phyloP scores from a whole-genome alignment of 1,284 basidiomycete genomes.

The Cerrena zonata region DNA sequence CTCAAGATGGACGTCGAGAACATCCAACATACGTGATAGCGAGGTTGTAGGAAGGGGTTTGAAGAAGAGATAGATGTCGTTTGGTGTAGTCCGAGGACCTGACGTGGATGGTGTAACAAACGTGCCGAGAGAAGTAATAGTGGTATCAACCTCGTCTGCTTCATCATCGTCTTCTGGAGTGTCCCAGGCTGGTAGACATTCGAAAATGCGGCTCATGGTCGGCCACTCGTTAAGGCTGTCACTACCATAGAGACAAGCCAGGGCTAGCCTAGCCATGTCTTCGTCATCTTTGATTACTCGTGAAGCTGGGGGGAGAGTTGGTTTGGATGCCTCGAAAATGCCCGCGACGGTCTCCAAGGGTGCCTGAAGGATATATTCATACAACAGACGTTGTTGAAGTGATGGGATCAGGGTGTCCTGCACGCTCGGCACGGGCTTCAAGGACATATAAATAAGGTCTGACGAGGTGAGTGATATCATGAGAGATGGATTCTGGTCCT shows the following conservation, averaged over 20 bases:
- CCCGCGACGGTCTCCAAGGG: slow-evolving; percentile 65
- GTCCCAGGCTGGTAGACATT: slow-evolving; percentile 89
- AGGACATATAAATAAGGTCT: slow-evolving; percentile 88
- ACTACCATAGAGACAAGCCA: slow-evolving; percentile 85
- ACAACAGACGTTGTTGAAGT: slow-evolving; percentile 59
- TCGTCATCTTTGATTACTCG: slow-evolving; percentile 78
- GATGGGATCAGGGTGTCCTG: slow-evolving; percentile 60
- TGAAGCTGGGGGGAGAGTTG: slow-evolving; percentile 64
- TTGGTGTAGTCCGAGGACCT: slow-evolving; percentile 50
- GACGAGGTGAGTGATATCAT: slow-evolving; percentile 71
- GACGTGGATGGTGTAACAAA: slow-evolving; percentile 73
- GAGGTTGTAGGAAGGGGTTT: slow-evolving; percentile 66
- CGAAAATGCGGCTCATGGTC: slow-evolving; percentile 85
- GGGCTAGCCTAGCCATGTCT: slow-evolving; percentile 77
- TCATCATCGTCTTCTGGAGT: slow-evolving; percentile 54
- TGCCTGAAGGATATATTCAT: slow-evolving; percentile 70
- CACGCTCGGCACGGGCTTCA: slow-evolving; percentile 77
- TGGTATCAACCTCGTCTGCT: slow-evolving; percentile 72
- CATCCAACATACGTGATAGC: slow-evolving; percentile 78
- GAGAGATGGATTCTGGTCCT: slow-evolving; percentile 56
- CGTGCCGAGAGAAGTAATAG: slow-evolving; percentile 69
- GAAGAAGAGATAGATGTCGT: slow-evolving; percentile 81
- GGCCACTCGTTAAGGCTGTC: slow-evolving; percentile 67
- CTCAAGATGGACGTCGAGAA: slow-evolving; percentile 89
- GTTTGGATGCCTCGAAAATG: slow-evolving; percentile 85